Conservation (phyloP, 163 green algal genomes). For the Volvox carteri region DNA sequence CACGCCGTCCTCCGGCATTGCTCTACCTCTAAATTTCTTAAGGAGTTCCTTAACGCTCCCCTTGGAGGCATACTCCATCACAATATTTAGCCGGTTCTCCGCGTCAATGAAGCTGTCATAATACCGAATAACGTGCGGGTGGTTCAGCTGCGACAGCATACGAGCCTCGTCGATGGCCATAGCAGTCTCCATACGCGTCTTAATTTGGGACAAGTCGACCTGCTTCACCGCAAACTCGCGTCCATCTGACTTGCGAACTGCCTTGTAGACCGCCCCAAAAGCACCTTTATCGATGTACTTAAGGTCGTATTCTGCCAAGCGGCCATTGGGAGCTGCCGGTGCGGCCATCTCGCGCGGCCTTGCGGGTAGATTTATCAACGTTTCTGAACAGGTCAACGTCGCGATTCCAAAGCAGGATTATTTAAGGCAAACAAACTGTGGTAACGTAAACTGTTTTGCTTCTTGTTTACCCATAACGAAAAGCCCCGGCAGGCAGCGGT, state of each 20-base stretch:
- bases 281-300: constrained; percentile 73
- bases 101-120: constrained; percentile 78
- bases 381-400: not conserved
- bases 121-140: constrained; percentile 74
- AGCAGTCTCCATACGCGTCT: constrained; percentile 67
- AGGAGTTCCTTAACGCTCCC: constrained; percentile 68
- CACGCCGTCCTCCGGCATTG: constrained; percentile 68
- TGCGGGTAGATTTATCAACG: not conserved
- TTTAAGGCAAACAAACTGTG: too few species aligned
- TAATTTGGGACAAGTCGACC: constrained; percentile 77
- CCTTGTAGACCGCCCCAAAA: constrained; percentile 78
- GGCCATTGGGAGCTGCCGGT: not conserved
- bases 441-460: too few species aligned
- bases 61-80: constrained; percentile 80
- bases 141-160: constrained; percentile 73
- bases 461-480: too few species aligned
- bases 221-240: constrained; percentile 82
- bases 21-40: constrained; percentile 57
- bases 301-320: constrained; percentile 64
- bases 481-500: too few species aligned
- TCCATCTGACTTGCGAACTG: constrained; percentile 67
- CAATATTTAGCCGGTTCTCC: constrained; percentile 75
- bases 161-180: constrained; percentile 81
- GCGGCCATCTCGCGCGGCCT: constrained; percentile 21
- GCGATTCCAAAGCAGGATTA: too few species aligned